Evolutionary conservation across 768 basidiomycete species (phyloP), one percentile per base, ranked within the genome.

Genomic region (Collybiopsis confluens): DNA sequence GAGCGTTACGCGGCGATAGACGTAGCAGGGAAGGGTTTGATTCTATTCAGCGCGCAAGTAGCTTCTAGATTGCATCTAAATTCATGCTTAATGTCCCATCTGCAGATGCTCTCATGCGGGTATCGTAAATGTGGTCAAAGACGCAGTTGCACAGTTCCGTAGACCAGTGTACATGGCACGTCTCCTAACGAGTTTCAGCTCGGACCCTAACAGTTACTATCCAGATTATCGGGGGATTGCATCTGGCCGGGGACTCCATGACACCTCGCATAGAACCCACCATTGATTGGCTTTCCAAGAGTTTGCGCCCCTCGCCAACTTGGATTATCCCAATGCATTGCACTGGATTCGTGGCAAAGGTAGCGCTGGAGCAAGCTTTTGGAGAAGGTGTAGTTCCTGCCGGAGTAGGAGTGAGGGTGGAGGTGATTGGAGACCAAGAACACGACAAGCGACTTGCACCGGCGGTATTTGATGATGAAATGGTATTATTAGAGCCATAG

Each of bases 251-350:
- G 6, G 76, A 85, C 0, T 87, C 90, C 56, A 74, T 83, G 16
- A 71, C 72, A 9, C 69, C 76, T 21, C 83, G 88, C 44, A 82
- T 92, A 51, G 73, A 73, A 1, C 80, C 80, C 9, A 93, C 92
- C 0, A 80, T 92, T 48, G 67, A 85, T 11, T 92, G 89, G 66
- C 68, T 93, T 30, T 76, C 85, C 0, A 69, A 74, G n/a, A 61
- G 76, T 50, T 68, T 92, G 27, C 64, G 70, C 6, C 88, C 90
- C 10, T 66, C 81, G 0, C 89, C 88, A 1, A 76, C 74, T 1
- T 92, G 86, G 58, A 67, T 92, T 43, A 73, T 92, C 0, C 91
- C 90, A 0, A 87, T 93, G 83, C 92, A 93, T 64, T 93, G 91
- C 61, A 82, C 87, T 2, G 90, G 90, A 3, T 89, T 92, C 62